Base-by-base conservation (phyloP, 768 basidiomycete species). In the Leccinum aurantiacum region DNA sequence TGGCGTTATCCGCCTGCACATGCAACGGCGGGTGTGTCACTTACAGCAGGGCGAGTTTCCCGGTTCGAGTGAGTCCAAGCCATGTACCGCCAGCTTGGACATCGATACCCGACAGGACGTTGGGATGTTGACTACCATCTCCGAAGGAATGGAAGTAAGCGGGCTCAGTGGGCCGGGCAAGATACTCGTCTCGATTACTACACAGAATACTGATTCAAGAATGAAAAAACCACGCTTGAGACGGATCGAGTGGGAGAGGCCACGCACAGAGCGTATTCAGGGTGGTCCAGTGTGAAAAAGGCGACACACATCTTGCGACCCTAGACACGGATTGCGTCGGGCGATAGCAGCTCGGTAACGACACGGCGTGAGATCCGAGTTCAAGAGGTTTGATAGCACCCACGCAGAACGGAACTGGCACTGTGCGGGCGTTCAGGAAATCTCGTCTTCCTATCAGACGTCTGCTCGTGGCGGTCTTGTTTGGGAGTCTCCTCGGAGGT, bases 81-180 rank as follows among this genome's bases (percentile, higher is more conserved):
- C 92, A 94, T 37, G 91, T 89, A 48, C 92, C 92, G 44, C 90
- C 90, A 3, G 86, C 91, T 52, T 76, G 76, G 22, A 78, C 68
- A 74, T 94, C 92, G 64, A 86, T 82, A 52, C 92, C 92, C 2
- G 90, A 93, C 57, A 94, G 79, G 60, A 93, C 72, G 53, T 68
- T 68, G 24, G 73, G 78, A 17, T 60, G 59, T 49, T 35, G 56
- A 57, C 49, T 8, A 63, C 65, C 58, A 22, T 69, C 60, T 29
- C 76, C 82, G 67, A 91, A 91, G 9, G 83, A 78, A 70, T 91
- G 91, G 70, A 87, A 91, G 63, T 80, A 77, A 13, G 89, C 90
- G 50, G 80, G 74, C 60, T 76, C 71, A 2, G 91, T 89, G 10
- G 89, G 89, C 58, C 91, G 80, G 55, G 78, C 68, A 53, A 93